Percentiles rank a stretch among this genome's conserved stretches.
phyloP scores from a whole-genome alignment of 768 basidiomycete species.

The Daedaleopsis sinensis region DNA sequence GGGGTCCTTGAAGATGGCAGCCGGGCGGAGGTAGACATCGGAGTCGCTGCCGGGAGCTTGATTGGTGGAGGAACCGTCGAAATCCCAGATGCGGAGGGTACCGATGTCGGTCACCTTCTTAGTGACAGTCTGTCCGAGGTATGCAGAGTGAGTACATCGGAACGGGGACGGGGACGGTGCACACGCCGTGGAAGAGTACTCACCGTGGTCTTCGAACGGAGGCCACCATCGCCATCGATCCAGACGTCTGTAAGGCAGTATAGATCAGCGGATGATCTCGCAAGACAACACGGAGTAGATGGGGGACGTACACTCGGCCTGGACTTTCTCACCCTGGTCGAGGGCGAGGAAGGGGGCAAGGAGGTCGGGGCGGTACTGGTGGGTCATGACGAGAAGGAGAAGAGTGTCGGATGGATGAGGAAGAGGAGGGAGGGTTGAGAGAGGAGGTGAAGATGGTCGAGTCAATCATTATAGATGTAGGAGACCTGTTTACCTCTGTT shows the following conservation, averaged over 20 bases:
- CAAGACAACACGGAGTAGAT: background rate
- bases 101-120: conserved; percentile 87
- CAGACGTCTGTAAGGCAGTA: conserved; percentile 75
- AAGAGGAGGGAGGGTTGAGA: conserved; percentile 17
- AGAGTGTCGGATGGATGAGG: conserved; percentile 12
- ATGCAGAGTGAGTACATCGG: background rate
- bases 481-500: conserved; percentile 26
- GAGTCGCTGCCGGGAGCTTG: conserved; percentile 96
- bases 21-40: conserved; percentile 97
- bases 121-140: conserved; percentile 68
- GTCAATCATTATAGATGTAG: conserved; percentile 18
- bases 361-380: conserved; percentile 76
- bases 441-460: conserved; percentile 9
- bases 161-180: background rate
- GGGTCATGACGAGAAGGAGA: conserved; percentile 27
- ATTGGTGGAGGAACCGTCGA: conserved; percentile 97
- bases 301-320: conserved; percentile 80
- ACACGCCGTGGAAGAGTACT: conserved; percentile 27
- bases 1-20: conserved; percentile 97
- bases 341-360: conserved; percentile 89
- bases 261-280: conserved; percentile 22
- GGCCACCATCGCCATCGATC: conserved; percentile 94
- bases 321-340: conserved; percentile 87
- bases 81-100: conserved; percentile 97
- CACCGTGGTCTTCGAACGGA: conserved; percentile 96